Percentiles rank a stretch among this genome's conserved stretches.
Conservation (phyloP, 2,329 filamentous ascomycete genomes). For the Xylariales sp. region DNA sequence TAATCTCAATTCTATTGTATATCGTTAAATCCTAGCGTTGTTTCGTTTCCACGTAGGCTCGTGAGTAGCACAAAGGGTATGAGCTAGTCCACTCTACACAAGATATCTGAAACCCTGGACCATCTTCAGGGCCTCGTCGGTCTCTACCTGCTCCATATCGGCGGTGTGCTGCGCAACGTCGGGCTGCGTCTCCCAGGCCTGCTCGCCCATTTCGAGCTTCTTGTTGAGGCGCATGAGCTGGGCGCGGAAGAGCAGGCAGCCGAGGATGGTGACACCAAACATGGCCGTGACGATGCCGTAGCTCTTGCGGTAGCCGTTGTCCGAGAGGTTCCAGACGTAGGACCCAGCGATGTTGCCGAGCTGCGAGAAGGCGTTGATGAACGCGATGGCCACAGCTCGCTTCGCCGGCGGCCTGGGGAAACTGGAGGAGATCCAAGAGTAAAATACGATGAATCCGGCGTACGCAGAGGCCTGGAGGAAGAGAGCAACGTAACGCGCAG, state of each 20-base stretch:
- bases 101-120: conserved; percentile 44
- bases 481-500: conserved; percentile 55
- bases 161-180: conserved; percentile 36
- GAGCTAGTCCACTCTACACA: conserved; percentile 29
- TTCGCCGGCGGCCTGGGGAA: conserved; percentile 57
- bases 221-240: conserved; percentile 43
- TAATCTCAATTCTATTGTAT: too few species aligned
- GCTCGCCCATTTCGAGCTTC: conserved; percentile 40
- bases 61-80: too few species aligned
- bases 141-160: conserved; percentile 30
- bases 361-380: conserved; percentile 56
- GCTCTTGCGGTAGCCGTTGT: conserved; percentile 58
- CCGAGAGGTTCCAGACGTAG: conserved; percentile 58
- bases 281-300: conserved; percentile 62
- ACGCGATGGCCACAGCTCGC: conserved; percentile 55
- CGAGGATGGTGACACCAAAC: conserved; percentile 55
- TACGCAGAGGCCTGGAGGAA: conserved; percentile 57
- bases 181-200: conserved; percentile 28
- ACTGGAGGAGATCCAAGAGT: conserved; percentile 53
- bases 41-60: too few species aligned
- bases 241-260: conserved; percentile 43
- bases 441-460: conserved; percentile 54
- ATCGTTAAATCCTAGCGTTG: too few species aligned
- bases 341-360: conserved; percentile 56
- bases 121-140: conserved; percentile 40